phyloP scores from a whole-genome alignment of 805 yeast species.

The Saccharomycopsis fermentans region DNA sequence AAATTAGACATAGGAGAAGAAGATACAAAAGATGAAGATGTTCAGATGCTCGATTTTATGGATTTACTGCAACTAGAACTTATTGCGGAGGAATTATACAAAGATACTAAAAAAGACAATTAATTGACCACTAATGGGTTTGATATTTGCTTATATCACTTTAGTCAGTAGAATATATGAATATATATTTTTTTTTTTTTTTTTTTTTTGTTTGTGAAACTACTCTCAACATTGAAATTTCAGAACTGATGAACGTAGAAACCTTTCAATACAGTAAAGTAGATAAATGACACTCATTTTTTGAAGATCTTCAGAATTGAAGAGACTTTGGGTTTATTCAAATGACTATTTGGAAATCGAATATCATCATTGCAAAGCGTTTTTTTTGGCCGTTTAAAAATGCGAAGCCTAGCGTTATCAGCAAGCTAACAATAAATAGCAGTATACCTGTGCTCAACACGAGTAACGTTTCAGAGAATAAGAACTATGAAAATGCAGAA shows the following conservation, averaged over 20 bases:
- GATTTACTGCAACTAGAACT: conserved; percentile 9
- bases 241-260: too few species aligned
- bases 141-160: too few species aligned
- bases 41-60: conserved; percentile 6
- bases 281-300: too few species aligned
- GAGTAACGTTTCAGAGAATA: background rate
- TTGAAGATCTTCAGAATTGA: too few species aligned
- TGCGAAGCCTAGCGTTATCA: background rate
- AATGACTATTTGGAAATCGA: background rate
- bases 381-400: background rate
- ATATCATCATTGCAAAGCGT: background rate
- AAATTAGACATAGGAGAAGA: conserved; percentile 11
- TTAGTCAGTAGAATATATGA: too few species aligned
- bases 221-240: background rate
- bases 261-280: too few species aligned
- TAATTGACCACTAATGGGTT: too few species aligned
- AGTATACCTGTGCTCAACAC: background rate
- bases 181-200: background rate
- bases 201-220: background rate
- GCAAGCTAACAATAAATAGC: background rate
- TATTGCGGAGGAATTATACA: conserved; percentile 15
- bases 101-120: conserved; percentile 1
- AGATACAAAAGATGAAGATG: conserved; percentile 2
- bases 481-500: background rate
- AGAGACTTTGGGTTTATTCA: too few species aligned